These are phyloP conservation scores for Fagopyrum tataricum DNA, from an alignment of 148 eudicot species.

Conservation along the genomic window DNA sequence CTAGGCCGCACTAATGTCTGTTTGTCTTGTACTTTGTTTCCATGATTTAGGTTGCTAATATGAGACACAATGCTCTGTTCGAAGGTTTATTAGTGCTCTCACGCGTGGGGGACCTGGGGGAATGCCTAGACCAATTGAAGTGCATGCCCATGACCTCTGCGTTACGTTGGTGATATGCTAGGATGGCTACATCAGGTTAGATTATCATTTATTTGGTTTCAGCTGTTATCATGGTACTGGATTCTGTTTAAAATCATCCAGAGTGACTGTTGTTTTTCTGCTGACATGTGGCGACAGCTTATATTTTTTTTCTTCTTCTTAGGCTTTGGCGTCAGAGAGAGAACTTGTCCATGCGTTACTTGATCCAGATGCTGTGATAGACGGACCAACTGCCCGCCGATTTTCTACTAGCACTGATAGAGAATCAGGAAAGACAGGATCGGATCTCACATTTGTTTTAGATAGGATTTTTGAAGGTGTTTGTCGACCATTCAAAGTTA, in stretches of 20 bases:
- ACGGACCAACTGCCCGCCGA: slow-evolving; percentile 72
- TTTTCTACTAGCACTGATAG: slow-evolving; percentile 46
- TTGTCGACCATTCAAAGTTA: slow-evolving; percentile 95
- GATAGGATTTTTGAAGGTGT: slow-evolving; percentile 99
- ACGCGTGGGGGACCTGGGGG: slow-evolving; percentile 99
- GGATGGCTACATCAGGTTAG: slow-evolving; percentile 97
- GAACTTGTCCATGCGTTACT: slow-evolving; percentile 93
- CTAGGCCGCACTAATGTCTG: neutral
- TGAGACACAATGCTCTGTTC: slow-evolving; percentile 95
- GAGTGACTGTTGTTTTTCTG: neutral
- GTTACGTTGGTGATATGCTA: slow-evolving; percentile 96
- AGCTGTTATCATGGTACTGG: neutral
- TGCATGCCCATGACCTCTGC: slow-evolving; percentile 97
- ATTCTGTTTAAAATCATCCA: neutral
- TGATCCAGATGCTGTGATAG: slow-evolving; percentile 76
- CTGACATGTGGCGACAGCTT: neutral
- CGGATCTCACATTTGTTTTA: slow-evolving; percentile 89
- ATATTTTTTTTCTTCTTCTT: slow-evolving; percentile 11
- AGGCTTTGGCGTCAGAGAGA: slow-evolving; percentile 99
- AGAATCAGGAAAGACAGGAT: slow-evolving; percentile 55
- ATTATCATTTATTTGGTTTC: neutral
- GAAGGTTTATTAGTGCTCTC: slow-evolving; percentile 96
- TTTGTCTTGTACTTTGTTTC: slow-evolving; percentile 8
- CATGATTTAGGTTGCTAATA: slow-evolving; percentile 71
- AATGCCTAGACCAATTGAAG: slow-evolving; percentile 97